Base-by-base conservation (phyloP, 2,329 filamentous ascomycete species). In the Fusarium miscanthi region DNA sequence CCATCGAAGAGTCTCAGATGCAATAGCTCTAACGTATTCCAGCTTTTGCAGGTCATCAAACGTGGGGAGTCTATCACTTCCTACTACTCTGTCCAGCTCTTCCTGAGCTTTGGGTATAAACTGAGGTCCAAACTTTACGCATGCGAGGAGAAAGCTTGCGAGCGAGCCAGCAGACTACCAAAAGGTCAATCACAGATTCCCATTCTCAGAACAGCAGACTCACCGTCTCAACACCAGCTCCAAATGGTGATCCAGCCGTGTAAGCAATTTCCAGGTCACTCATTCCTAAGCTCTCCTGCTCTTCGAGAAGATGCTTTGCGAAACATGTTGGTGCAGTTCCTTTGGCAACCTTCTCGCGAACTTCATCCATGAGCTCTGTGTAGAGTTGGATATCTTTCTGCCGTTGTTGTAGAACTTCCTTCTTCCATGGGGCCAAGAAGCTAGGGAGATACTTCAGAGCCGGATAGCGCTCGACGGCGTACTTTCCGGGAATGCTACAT, bases 71-170 rank as follows among this genome's bases (percentile, higher is more conserved):
- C 82, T 77, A 2, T 82, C 77, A 0, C 61, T 59, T 3, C 86
- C 82, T 0, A 84, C 77, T 0, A 84, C 80, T 7, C 77, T 66
- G 40, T 84, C 82, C 0, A 85, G 78, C 49, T 85, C 83, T 21
- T 79, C 79, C 13, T 81, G 85, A 0, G 75, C 72, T 74, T 84
- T 76, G 2, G 82, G 82, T 10, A 88, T 85, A 8, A 87, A 85
- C 12, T 84, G 82, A 0, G 84, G 85, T 3, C 84, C 85, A 37
- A 85, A 85, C n/a, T 87, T 80, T 21, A 81, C 83, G 77, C 88
- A 88, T 0, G 86, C 87, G 0, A 89, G 81, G 25, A 87, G 81
- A 74, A 89, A 84, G n/a, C 81, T 89, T 0, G 66, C 85, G 67
- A 78, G 84, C 64, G 79, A 89, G 65, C 61, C 88, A 76, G 70